Base-by-base conservation (phyloP, 2,329 filamentous ascomycete species). In the Fusarium sp. region DNA sequence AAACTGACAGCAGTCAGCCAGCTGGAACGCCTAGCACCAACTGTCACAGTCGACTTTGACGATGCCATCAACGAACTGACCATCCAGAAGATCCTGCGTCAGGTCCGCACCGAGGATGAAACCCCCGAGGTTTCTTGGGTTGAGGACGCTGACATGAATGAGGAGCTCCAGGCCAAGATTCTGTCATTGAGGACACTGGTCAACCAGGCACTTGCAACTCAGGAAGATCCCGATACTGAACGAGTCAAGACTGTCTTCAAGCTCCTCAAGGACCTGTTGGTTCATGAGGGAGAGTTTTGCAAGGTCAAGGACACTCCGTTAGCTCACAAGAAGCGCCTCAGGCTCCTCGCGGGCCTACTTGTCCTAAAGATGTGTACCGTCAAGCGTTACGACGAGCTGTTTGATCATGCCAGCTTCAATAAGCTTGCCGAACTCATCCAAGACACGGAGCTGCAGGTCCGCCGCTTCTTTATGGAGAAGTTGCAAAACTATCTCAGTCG, bases 401-500 rank as follows among this genome's bases (percentile, higher is more conserved):
- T 98, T 53, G 86, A 87, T 5, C 88, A 91, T 0, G 77, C 83
- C 4, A 89, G 91, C 74, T 99, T 98, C 81, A 93, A 97, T 76
- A 85, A 87, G 27, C 85, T 99, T 10, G 91, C 93, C 0, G 86
- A 92, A 65, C 87, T 97, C 11, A 88, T 91, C 2, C 95, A 98
- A 77, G 94, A 97, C 75, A 84, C 85, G 6, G 85, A 91, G 54
- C 81, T 87, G 2, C 86, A 90, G 69, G 93, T 98, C 27, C 90
- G 96, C 33, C 87, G 86, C 50, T 87, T 87, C 2, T 98, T 99
- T 74, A 85, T 96, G 58, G 89, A 90, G 74, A 93, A 94, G 73
- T 83, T 99, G 40, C 96, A 97, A 80, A 97, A 97, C 80, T 95
- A 97, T 75, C 87, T 98, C 4, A 91, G 91, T 9, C 87, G 91